Conservation (phyloP, 768 basidiomycete genomes). For the Guyanaporus albipodus region DNA sequence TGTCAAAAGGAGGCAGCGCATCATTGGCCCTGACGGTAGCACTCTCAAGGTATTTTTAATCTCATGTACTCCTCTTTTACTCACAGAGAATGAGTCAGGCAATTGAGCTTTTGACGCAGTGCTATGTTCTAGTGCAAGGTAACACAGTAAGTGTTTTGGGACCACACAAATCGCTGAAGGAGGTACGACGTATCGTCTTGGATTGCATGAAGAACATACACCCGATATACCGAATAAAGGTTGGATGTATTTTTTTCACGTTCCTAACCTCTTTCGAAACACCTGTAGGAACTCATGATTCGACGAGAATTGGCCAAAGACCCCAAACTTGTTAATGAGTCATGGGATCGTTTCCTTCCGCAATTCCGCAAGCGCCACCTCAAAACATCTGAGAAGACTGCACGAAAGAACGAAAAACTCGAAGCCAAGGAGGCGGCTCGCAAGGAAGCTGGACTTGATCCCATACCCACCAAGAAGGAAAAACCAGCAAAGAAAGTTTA, state of each 20-base stretch:
- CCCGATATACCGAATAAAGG: slow-evolving; percentile 98
- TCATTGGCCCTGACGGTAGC: slow-evolving; percentile 96
- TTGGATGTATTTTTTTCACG: slow-evolving; percentile 26
- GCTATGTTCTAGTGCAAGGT: slow-evolving; percentile 97
- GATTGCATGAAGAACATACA: slow-evolving; percentile 99
- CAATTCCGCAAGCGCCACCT: slow-evolving; percentile 92
- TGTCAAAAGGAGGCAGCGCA: slow-evolving; percentile 92
- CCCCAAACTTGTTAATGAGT: slow-evolving; percentile 88
- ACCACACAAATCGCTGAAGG: slow-evolving; percentile 90
- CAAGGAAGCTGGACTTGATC: slow-evolving; percentile 59
- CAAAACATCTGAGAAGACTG: slow-evolving; percentile 91
- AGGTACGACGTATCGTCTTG: slow-evolving; percentile 92
- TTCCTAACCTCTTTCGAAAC: background rate
- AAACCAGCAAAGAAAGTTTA: slow-evolving; percentile 83
- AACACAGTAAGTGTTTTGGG: slow-evolving; percentile 99
- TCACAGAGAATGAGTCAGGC: slow-evolving; percentile 52
- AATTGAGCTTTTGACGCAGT: slow-evolving; percentile 92
- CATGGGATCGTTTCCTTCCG: slow-evolving; percentile 97
- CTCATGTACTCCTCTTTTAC: background rate
- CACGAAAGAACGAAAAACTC: slow-evolving; percentile 76
- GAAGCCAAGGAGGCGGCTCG: slow-evolving; percentile 60
- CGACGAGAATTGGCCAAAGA: slow-evolving; percentile 97
- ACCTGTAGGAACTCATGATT: slow-evolving; percentile 89
- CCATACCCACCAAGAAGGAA: slow-evolving; percentile 36
- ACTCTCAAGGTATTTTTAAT: slow-evolving; percentile 75